phyloP scores from a whole-genome alignment of 2,329 filamentous ascomycete genomes.

The Lecanicillium sp. region DNA sequence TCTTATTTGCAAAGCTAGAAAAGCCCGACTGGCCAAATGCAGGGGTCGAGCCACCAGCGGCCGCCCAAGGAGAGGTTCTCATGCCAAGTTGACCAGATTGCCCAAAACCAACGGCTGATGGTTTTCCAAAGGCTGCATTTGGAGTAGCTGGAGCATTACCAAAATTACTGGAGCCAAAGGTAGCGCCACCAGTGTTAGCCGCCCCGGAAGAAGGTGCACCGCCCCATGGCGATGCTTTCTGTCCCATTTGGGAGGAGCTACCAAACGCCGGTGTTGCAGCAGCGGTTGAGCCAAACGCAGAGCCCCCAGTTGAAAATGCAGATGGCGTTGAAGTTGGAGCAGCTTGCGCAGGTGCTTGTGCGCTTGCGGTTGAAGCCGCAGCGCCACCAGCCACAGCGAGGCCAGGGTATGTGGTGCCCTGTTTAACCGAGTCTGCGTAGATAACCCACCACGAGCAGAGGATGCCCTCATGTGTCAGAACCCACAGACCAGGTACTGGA shows the following conservation, averaged over 20 bases:
- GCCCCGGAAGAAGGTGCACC: conserved; percentile 20
- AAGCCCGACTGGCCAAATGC: conserved; percentile 50
- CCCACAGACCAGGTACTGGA: conserved; percentile 75
- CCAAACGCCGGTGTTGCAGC: conserved; percentile 38
- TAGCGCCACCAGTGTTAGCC: conserved; percentile 23
- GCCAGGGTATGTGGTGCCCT: conserved; percentile 65
- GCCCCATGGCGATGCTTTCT: conserved; percentile 45
- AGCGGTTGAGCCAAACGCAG: conserved; percentile 31
- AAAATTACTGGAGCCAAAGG: conserved; percentile 39
- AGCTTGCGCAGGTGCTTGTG: neutral
- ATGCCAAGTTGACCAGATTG: conserved; percentile 39
- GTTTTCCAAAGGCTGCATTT: conserved; percentile 40
- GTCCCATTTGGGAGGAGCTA: conserved; percentile 37
- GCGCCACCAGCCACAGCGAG: conserved; percentile 40
- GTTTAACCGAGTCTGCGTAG: conserved; percentile 76
- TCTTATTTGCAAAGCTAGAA: conserved; percentile 29
- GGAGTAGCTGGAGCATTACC: conserved; percentile 27
- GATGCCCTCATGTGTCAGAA: conserved; percentile 82
- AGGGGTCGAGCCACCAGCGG: conserved; percentile 20
- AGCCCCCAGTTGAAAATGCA: conserved; percentile 23
- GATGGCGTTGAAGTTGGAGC: conserved; percentile 18
- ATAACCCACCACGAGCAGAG: conserved; percentile 86
- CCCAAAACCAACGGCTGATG: conserved; percentile 43
- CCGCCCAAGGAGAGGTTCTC: conserved; percentile 45
- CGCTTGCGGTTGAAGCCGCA: conserved; percentile 9